These are phyloP conservation scores for Hypericum perforatum DNA, from an alignment of 345 rosid genomes.

Conservation along the genomic window DNA sequence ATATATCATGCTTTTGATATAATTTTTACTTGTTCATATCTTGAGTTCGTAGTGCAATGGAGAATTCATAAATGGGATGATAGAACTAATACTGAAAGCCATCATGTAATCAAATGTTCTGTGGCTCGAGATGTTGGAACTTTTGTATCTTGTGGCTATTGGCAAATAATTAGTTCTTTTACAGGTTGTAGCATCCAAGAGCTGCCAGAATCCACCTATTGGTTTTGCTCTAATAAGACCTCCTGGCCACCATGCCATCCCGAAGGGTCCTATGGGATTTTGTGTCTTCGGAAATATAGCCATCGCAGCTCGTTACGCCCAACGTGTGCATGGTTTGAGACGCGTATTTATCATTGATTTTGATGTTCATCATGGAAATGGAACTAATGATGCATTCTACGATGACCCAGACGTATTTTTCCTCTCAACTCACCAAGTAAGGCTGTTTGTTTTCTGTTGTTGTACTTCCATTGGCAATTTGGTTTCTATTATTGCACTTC, in stretches of 20 bases:
- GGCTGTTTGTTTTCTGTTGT: slow-evolving; percentile 1
- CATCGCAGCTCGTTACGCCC: slow-evolving; percentile 90
- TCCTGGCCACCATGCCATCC: slow-evolving; percentile 90
- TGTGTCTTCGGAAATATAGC: slow-evolving; percentile 91
- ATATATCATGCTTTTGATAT: background rate
- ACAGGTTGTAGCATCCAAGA: slow-evolving; percentile 67
- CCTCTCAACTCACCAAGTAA: slow-evolving; percentile 89
- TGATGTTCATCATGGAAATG: slow-evolving; percentile 97
- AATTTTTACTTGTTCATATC: slow-evolving; percentile 2
- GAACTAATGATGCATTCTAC: slow-evolving; percentile 77
- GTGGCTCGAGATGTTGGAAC: background rate
- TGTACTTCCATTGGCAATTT: background rate
- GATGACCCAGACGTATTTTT: slow-evolving; percentile 88
- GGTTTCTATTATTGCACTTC: too few species aligned
- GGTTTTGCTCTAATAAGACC: slow-evolving; percentile 94
- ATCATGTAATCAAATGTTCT: background rate
- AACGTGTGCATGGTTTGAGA: slow-evolving; percentile 53
- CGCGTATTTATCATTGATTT: slow-evolving; percentile 80
- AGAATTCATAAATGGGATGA: too few species aligned
- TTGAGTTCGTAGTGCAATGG: too few species aligned
- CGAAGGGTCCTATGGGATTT: slow-evolving; percentile 96
- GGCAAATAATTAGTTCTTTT: background rate
- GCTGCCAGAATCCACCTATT: slow-evolving; percentile 42
- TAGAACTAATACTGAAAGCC: too few species aligned
- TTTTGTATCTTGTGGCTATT: slow-evolving; percentile 1